Percentiles rank a stretch among this genome's conserved stretches.
Conservation (phyloP, 345 rosid genomes). For the Arabidopsis arenosa region DNA sequence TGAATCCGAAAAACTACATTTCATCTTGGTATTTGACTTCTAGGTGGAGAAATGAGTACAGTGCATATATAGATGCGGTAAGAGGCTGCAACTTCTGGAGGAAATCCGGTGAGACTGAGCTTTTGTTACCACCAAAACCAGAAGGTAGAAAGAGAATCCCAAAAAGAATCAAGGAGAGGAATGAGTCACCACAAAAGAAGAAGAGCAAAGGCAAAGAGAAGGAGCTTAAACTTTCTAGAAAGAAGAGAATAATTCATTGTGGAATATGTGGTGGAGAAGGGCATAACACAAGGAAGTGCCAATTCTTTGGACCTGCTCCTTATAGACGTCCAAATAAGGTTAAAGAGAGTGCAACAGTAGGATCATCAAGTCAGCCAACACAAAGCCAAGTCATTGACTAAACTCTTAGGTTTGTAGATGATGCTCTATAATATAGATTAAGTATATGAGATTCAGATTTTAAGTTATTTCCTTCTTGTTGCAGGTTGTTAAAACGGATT, state of each 20-base stretch:
- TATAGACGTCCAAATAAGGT: neutral
- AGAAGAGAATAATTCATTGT: neutral
- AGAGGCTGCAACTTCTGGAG: neutral
- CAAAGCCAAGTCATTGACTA: conserved; percentile 20
- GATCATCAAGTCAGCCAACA: neutral
- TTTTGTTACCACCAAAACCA: neutral
- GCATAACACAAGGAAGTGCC: neutral
- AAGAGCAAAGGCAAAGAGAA: neutral
- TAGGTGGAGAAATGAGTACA: neutral
- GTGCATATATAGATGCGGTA: neutral
- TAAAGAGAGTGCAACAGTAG: no score
- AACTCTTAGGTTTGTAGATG: neutral
- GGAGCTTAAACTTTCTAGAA: neutral
- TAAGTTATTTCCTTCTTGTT: no score
- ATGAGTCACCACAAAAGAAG: no score
- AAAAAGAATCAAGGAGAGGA: no score
- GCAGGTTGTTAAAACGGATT: no score
- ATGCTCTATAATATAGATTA: no score
- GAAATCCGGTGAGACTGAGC: neutral
- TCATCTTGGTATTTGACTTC: neutral
- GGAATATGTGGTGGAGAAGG: neutral
- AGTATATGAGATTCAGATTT: no score
- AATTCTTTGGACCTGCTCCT: no score
- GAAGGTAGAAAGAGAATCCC: no score
- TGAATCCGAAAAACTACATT: neutral